Conservation (phyloP, 805 yeast species). For the Yamadazyma paraphyllophila region DNA sequence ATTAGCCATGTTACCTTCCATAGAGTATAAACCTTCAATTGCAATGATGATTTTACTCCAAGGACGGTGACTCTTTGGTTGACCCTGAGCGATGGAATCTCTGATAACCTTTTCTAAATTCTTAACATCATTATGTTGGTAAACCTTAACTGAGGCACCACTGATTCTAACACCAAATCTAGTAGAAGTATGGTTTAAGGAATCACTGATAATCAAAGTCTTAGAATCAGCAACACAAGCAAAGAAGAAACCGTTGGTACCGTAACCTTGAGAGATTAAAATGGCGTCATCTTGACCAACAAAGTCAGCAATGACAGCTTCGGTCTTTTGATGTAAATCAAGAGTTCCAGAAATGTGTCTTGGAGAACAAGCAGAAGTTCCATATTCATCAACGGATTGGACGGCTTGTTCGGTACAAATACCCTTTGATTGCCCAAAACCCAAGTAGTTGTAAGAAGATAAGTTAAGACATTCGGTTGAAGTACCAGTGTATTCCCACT, state of each 20-base stretch:
- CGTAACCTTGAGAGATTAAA: constrained; percentile 91
- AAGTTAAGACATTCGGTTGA: constrained; percentile 78
- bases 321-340: constrained; percentile 72
- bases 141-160: constrained; percentile 90
- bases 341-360: constrained; percentile 73
- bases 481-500: constrained; percentile 71
- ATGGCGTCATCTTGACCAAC: constrained; percentile 88
- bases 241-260: constrained; percentile 89
- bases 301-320: constrained; percentile 73
- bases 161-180: constrained; percentile 91
- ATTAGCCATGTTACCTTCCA: constrained; percentile 90
- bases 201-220: constrained; percentile 90
- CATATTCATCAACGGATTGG: constrained; percentile 60
- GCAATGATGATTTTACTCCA: constrained; percentile 86
- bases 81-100: constrained; percentile 89
- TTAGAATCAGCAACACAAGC: constrained; percentile 79
- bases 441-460: constrained; percentile 89
- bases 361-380: constrained; percentile 78
- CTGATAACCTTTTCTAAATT: constrained; percentile 73
- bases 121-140: constrained; percentile 87
- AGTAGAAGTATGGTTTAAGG: constrained; percentile 91
- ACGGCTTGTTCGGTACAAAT: constrained; percentile 80
- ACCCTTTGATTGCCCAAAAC: constrained; percentile 95
- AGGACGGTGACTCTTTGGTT: constrained; percentile 92
- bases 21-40: constrained; percentile 88